Evolutionary conservation across 208 protist species (phyloP).

Genomic region (Trypanosoma mega): DNA sequence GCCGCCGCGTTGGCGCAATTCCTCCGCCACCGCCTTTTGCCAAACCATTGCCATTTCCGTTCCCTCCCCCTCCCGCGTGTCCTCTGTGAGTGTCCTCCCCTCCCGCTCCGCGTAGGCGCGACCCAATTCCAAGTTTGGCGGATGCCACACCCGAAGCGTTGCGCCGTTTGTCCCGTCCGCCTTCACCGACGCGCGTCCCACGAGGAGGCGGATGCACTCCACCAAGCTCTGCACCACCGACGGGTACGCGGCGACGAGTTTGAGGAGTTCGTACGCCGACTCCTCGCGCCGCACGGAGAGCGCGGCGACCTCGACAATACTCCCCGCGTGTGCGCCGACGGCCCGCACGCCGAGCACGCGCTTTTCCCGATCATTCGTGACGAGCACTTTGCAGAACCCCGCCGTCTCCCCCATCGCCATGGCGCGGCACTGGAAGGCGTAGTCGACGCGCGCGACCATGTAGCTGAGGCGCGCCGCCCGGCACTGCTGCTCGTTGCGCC

Average conservation of each 20-base stretch:
- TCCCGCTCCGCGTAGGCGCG: slow-evolving; percentile 12
- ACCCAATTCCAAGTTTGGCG: slow-evolving; percentile 22
- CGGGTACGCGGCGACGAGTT: slow-evolving; percentile 56
- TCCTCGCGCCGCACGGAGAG: slow-evolving; percentile 51
- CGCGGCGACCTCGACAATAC: slow-evolving; percentile 65
- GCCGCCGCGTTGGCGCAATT: neutral
- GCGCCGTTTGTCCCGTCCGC: slow-evolving; percentile 37
- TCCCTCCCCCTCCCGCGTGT: too few relatives aligned
- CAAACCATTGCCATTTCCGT: too few relatives aligned
- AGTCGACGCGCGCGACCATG: slow-evolving; percentile 42
- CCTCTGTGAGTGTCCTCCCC: neutral
- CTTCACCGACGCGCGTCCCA: slow-evolving; percentile 39
- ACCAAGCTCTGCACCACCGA: slow-evolving; percentile 50
- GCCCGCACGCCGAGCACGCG: slow-evolving; percentile 63
- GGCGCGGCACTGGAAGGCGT: slow-evolving; percentile 45
- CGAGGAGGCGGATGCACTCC: slow-evolving; percentile 62
- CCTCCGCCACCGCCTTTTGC: too few relatives aligned
- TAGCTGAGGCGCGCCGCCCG: slow-evolving; percentile 43
- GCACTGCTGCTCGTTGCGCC: slow-evolving; percentile 69
- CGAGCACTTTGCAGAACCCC: slow-evolving; percentile 76
- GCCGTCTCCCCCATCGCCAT: slow-evolving; percentile 41
- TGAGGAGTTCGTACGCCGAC: slow-evolving; percentile 59
- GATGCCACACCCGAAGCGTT: slow-evolving; percentile 37
- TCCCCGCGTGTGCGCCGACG: slow-evolving; percentile 53
- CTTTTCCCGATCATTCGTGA: slow-evolving; percentile 66